Base-by-base conservation (phyloP, 1,284 basidiomycete species). In the Rhodotorula sp. region DNA sequence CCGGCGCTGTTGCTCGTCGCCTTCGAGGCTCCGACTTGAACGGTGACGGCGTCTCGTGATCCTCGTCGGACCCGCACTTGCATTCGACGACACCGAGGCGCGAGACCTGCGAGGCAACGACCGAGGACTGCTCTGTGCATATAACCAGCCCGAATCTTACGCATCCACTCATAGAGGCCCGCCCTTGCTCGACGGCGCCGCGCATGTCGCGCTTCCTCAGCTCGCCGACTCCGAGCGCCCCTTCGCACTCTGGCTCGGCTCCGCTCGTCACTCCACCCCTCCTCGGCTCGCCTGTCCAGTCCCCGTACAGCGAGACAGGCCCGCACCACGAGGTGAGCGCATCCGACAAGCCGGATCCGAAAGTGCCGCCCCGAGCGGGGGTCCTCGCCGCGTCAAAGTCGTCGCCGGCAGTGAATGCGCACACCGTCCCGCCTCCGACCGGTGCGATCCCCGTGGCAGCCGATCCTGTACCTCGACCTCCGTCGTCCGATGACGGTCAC, bases 181-280 rank as follows among this genome's bases (percentile, higher is more conserved):
- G 37, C 37, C 37, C 37, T 37, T 12, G 37, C 12, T 37, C 37
- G 37, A 37, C 37, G 37, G 37, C 7, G 8, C 33, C 37, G 37
- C 37, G 37, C 53, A 71, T 71, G 69, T 55, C 69, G 7, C 56
- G 54, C 5, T 66, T 67, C 5, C 69, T 71, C 54, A 62, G 55
- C 59, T 71, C 69, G 17, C 69, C 69, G 3, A 64, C 66, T 0
- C 69, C 69, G 15, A 62, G 55, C 53, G 22, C 54, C 24, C 62
- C 69, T 8, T 37, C 37, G 37, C 37, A 37, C 37, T 46, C 62
- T 4, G 30, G 22, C 3, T 62, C 62, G 17, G 51, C 42, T 0
- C 59, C 66, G 37, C 57, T 70, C 59, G 26, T 64, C 45, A 67
- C 69, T 22, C 69, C 69, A 30, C 69, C 69, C 8, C 55, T 67